Evolutionary conservation across 2,329 filamentous ascomycete species (phyloP), one percentile per base, ranked within the genome.

Genomic region (Huntiella bhutanensis): DNA sequence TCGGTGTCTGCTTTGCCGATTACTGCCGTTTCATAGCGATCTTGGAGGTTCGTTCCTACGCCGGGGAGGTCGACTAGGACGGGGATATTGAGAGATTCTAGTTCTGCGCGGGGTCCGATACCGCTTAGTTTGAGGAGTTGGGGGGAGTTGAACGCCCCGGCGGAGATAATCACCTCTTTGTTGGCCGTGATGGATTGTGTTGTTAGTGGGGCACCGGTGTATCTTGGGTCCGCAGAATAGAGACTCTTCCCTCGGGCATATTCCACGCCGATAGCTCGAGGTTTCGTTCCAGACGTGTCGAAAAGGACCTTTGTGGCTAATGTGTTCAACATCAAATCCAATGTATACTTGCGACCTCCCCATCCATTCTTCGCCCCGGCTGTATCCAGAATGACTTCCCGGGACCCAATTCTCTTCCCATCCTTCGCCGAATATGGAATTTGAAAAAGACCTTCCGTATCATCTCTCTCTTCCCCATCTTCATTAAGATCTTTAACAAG

Each of bases 361-460:
- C 56, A 56, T 13, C 54, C 52, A 33, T 53, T 40, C 32, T 54
- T 34, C 28, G 32, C 37, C 4, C 10, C 52, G 40, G 51, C 54
- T 0, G 52, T 55, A 5, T 56, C 51, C 2, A 73, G 54, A 41
- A 80, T 59, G 43, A 75, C 70, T 46, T 77, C 69, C 32, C 73
- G 67, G 2, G 70, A 62, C 8, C 73, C 70, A 37, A 63, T 69
- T 19, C 75, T 71, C 38, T 64, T 62, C 43, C 58, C 63, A n/a
- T 64, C 55, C n/a, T 65, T 60, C 50, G 70, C 68, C 1, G 66
- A 63, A 19, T 77, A 55, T 2, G 76, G 75, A 5, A 80, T 67
- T 52, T 78, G 73, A 55, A 69, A 77, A 33, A 70, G 60, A 1
- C 64, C 67, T 35, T 55, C 51, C 5, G 44, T 33, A 22, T 37